These are phyloP conservation scores for Suhomyces terraborum DNA, from an alignment of 1,139 yeast species.

Conservation along the genomic window DNA sequence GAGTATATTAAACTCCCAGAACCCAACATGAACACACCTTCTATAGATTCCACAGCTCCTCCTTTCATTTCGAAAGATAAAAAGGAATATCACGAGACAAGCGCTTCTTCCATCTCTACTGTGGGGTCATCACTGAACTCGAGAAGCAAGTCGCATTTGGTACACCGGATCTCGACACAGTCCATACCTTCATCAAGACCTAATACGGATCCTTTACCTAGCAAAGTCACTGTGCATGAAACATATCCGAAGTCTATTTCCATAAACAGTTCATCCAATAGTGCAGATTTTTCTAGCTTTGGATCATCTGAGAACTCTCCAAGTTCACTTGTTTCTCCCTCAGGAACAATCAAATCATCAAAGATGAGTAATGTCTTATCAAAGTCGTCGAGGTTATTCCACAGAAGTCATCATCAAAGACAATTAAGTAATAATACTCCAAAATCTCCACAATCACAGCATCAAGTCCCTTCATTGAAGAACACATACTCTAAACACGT, in stretches of 20 bases:
- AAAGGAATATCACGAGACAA: background rate
- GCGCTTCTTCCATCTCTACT: constrained; percentile 1
- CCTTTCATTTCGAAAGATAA: background rate
- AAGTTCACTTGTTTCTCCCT: constrained; percentile 10
- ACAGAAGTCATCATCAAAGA: constrained; percentile 25
- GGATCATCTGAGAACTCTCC: constrained; percentile 3
- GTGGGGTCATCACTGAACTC: constrained; percentile 4
- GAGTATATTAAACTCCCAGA: constrained; percentile 8
- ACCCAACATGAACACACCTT: constrained; percentile 7
- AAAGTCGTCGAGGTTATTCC: constrained; percentile 37
- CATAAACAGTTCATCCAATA: constrained; percentile 10
- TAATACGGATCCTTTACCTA: background rate
- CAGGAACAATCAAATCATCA: constrained; percentile 15
- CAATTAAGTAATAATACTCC: constrained; percentile 16
- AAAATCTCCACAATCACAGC: constrained; percentile 13
- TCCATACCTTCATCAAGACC: background rate
- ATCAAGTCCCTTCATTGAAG: constrained; percentile 20
- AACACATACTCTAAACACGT: constrained; percentile 40
- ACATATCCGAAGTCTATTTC: constrained; percentile 9
- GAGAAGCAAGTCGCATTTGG: background rate
- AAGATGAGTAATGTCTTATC: constrained; percentile 35
- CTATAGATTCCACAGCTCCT: constrained; percentile 4
- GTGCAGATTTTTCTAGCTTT: constrained; percentile 8
- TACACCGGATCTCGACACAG: background rate
- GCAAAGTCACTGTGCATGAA: background rate